Evolutionary conservation across 768 basidiomycete species (phyloP).

Genomic region (Dioszegia hungarica): DNA sequence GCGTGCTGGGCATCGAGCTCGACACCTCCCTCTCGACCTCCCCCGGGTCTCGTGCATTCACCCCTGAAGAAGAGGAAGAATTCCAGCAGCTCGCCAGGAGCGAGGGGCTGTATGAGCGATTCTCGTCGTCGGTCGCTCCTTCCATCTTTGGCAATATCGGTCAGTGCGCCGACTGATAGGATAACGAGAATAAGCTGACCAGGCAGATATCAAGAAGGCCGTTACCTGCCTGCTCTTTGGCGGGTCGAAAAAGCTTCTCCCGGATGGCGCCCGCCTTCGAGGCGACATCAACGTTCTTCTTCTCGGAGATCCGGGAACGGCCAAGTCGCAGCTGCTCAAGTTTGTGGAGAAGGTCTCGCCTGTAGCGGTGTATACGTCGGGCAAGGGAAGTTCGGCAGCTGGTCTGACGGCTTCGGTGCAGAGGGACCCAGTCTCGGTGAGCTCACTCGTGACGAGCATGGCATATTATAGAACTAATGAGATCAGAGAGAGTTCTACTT

Average conservation of each 20-base stretch:
- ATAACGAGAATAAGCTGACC: too few relatives aligned
- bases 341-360: constrained; percentile 99
- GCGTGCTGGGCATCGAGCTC: constrained; percentile 84
- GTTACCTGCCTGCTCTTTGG: constrained; percentile 94
- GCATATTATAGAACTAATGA: background rate
- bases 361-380: constrained; percentile 96
- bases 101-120: constrained; percentile 85
- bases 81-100: constrained; percentile 85
- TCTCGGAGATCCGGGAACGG: constrained; percentile 96
- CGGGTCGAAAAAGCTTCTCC: constrained; percentile 92
- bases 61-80: constrained; percentile 95
- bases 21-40: constrained; percentile 71
- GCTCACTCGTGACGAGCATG: constrained; percentile 38
- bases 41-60: constrained; percentile 68
- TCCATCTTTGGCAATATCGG: constrained; percentile 95
- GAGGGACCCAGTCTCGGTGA: constrained; percentile 80
- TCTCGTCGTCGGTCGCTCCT: constrained; percentile 88
- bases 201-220: constrained; percentile 96
- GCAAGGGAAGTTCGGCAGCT: constrained; percentile 96
- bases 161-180: constrained; percentile 48
- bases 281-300: constrained; percentile 97
- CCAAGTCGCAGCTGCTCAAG: constrained; percentile 94
- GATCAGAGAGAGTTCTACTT: constrained; percentile 91
- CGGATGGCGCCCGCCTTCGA: constrained; percentile 92
- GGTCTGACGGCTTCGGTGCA: constrained; percentile 98